Conservation (phyloP, 305 asterid genomes). For the Solanum hybrid region DNA sequence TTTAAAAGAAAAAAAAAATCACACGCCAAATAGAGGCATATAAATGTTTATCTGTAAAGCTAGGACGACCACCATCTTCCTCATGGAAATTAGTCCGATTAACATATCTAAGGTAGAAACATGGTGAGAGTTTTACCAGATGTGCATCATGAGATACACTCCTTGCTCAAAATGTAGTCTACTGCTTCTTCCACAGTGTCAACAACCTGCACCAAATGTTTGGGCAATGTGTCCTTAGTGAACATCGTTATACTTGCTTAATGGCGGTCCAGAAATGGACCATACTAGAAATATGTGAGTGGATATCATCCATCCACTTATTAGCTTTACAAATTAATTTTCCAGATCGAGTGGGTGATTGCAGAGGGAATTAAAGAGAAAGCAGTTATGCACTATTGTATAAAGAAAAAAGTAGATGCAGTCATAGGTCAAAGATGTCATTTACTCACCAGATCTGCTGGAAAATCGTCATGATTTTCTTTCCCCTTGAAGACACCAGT, state of each 20-base stretch:
- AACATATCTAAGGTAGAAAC: background rate
- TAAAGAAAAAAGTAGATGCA: background rate
- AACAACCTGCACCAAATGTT: constrained; percentile 46
- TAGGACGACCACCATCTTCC: constrained; percentile 62
- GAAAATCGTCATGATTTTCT: constrained; percentile 45
- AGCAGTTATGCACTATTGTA: background rate
- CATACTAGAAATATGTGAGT: background rate
- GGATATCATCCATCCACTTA: background rate
- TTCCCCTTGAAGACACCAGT: constrained; percentile 84
- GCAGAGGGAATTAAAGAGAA: background rate
- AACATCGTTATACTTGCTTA: background rate
- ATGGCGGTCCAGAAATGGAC: background rate
- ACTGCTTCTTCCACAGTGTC: constrained; percentile 86
- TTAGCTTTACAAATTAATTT: background rate
- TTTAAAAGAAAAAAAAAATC: background rate
- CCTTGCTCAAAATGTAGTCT: constrained; percentile 67
- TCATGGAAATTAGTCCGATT: background rate
- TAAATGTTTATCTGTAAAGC: constrained; percentile 37
- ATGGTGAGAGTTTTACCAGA: background rate
- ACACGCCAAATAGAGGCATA: background rate
- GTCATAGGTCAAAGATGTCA: background rate
- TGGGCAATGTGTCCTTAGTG: background rate
- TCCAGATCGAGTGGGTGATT: background rate
- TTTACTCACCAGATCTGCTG: constrained; percentile 66
- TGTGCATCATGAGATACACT: constrained; percentile 20